Evolutionary conservation across 1,139 yeast species (phyloP), one percentile per base, ranked within the genome.

Genomic region (Kurtzmaniella quercitrusa): DNA sequence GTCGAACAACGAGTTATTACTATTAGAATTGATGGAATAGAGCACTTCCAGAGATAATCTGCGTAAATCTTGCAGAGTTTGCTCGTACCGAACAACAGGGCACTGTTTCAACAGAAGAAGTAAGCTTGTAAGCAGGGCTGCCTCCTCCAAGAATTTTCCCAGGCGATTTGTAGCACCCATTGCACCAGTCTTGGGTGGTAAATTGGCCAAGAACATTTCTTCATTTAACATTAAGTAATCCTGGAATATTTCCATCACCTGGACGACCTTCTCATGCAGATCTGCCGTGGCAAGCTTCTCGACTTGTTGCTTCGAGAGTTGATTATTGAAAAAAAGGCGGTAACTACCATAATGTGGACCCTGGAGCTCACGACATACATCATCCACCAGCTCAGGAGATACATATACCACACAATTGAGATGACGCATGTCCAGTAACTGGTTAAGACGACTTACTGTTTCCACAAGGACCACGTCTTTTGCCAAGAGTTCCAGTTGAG

Each of bases 251-350:
- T 93, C 98, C 32, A 84, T 79, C 2, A 93, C 89, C 48, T 77
- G 78, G 4, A 75, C 66, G 7, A 94, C 86, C 5, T 81, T 80
- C 57, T 91, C 98, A 54, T 81, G 74, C 56, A 88, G 94, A 61
- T 93, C 99, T 2, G 88, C 78, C 60, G 88, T 96, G 0, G 98
- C 98, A 34, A 93, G 60, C 43, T 85, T 74, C 59, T 94, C 99
- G 50, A 93, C 63, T 49, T 87, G 86, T 30, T 81, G 71, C 62
- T 91, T 91, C 42, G 80, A 72, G 28, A 89, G 74, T 19, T 81
- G 69, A 59, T 89, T 89, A 59, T 81, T 86, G 69, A 91, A 87
- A 52, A 71, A 88, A 21, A 93, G 60, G 53, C 83, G 84, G 61
- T 93, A 93, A 32, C 72, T 74, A 36, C 82, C 77, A 63, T 88